Base-by-base conservation (phyloP, 331 rosid genomes). In the Phaseolus coccineus region DNA sequence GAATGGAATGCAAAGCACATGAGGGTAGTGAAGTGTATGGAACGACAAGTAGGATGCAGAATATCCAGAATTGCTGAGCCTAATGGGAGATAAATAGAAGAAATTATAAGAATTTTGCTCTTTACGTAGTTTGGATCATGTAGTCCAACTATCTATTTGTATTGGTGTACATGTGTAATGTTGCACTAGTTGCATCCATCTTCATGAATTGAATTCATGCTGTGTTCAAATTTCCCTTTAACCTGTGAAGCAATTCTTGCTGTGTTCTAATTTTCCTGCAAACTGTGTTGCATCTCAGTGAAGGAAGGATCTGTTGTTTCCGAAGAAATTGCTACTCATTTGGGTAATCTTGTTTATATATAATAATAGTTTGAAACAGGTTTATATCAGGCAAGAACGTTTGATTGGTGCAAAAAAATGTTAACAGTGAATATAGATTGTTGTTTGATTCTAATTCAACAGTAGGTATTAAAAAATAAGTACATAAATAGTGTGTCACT, bases 1-100 rank as follows among this genome's bases (percentile, higher is more conserved):
- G 97, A 92, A 84, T 92, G 97, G 98, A 85, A 89, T 58, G 90
- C 96, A 0, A 92, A 90, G 82, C 97, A 92, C 83, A 28, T 74
- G 73, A 89, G 92, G 67, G 90, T 94, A 67, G 88, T 0, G 50
- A 37, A 88, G 84, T 78, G 89, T 92, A 86, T 94, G 52, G 97
- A 92, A 42, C 47, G 2, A 70, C 97, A 91, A 76, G 77, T 84
- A 83, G 95, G 97, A 7, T 86, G 95, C 85, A 77, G 89, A 72
- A 69, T 88, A 13, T 85, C 55, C 62, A 61, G 14, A 47, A 37
- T 64, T 37, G 70, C 77, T 33, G 96, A 92, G 77, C 65, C 89
- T 33, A 91, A 81, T 83, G 90, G 88, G 73, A 89, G 91, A 9
- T 42, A 9, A 42, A 63, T 88, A 39, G 55, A 25, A 77, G 28